Base-by-base conservation (phyloP, 2,329 filamentous ascomycete species). In the Fusarium albosuccineum region DNA sequence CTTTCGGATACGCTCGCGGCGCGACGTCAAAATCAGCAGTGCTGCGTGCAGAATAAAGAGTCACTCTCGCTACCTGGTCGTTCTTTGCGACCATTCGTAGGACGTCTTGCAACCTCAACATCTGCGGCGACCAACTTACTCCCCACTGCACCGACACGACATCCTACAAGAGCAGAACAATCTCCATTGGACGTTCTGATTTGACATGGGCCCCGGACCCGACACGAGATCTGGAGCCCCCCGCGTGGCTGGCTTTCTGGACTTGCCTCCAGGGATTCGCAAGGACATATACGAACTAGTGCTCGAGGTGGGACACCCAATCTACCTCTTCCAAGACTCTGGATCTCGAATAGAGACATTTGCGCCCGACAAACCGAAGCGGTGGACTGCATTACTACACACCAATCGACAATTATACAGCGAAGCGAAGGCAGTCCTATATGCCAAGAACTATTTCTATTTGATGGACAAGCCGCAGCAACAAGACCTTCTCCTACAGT, bases 351-450 rank as follows among this genome's bases (percentile, higher is more conserved):
- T 64, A 4, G 56, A 64, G 51, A 36, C 50, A 10, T 67, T 46
- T n/a, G 64, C 53, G 17, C 64, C 64, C 10, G 57, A 59, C 17
- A 55, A 26, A 42, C 60, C 57, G 10, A 52, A 14, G 9, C 17
- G 30, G 6, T 67, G 60, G 64, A 57, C 61, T 44, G 57, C 57
- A 26, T 34, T 64, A 16, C 57, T 67, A 10, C 41, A 56, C 27
- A 44, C 34, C 30, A 67, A 58, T 44, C 56, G 49, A 27, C 53
- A 56, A 6, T 42, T 62, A 55, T 40, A 40, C 40, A n/a, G 16
- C 29, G 64, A 67, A 34, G 64, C 60, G 8, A 53, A 30, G 41
- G 49, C 30, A 41, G 64, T 59, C 16, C 41, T 64, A 2, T 61
- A 67, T 29, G 30, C 44, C 6, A 27, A 30, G 26, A 64, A 60